Conservation (phyloP, 2,329 filamentous ascomycete species). For the Onygena corvina region DNA sequence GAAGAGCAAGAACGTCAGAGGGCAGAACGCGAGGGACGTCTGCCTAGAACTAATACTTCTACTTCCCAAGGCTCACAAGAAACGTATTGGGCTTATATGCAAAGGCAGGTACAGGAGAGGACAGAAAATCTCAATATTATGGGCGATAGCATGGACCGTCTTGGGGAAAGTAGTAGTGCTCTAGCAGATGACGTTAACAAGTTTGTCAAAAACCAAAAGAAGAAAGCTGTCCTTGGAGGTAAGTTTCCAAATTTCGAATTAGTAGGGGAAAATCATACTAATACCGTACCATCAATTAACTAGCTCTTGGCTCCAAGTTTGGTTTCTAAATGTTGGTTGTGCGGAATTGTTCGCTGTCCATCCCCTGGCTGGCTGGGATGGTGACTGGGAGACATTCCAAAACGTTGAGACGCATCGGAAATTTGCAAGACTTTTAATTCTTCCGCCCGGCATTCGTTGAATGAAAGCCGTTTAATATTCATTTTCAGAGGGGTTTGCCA, state of each 20-base stretch:
- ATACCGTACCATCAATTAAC: slow-evolving; percentile 9
- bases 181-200: slow-evolving; percentile 86
- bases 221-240: slow-evolving; percentile 62
- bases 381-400: no score
- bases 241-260: slow-evolving; percentile 18
- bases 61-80: slow-evolving; percentile 38
- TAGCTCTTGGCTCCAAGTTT: slow-evolving; percentile 34
- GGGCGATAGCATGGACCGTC: slow-evolving; percentile 69
- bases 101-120: slow-evolving; percentile 74
- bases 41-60: neutral
- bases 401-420: no score
- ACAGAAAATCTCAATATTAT: slow-evolving; percentile 77
- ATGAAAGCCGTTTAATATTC: no score
- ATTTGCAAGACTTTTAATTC: no score
- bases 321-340: slow-evolving; percentile 25
- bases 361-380: no score
- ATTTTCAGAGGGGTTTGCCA: no score
- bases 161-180: slow-evolving; percentile 67
- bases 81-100: slow-evolving; percentile 65
- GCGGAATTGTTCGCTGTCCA: no score
- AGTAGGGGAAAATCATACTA: neutral
- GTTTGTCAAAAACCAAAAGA: slow-evolving; percentile 77
- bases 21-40: slow-evolving; percentile 20
- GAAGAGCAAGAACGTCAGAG: slow-evolving; percentile 51
- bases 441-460: no score